Base-by-base conservation (phyloP, 176 grass and related monocot species). In the Triticum turgidum region DNA sequence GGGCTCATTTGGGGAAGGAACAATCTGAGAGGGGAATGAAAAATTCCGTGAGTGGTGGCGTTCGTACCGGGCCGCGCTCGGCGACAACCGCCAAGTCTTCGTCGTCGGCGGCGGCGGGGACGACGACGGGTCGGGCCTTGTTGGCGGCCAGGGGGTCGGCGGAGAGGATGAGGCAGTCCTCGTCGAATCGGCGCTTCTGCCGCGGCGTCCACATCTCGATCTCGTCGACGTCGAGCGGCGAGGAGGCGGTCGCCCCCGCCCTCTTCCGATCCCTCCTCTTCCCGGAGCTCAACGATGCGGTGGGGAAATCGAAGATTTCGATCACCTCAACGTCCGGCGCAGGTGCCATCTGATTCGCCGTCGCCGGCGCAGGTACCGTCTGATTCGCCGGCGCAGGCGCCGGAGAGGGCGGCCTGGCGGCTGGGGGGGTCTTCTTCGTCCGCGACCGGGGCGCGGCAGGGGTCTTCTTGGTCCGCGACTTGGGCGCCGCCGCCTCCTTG, bases 151-250 rank as follows among this genome's bases (percentile, higher is more conserved):
- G 42, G 9, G 92, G 89, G 25, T 95, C 79, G 20, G 76, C 65
- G 27, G 88, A 2, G 56, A 98, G 91, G 33, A 98, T 93, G 85
- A 83, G 79, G 80, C 93, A 95, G 17, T 98, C 93, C 8, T 93
- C 95, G 5, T 95, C 95, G 52, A 76, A 18, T 33, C 79, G 63
- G 72, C 41, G 22, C 74, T 84, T 93, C 94, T 93, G 25, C 24
- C 84, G 82, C 39, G 61, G 77, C 32, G 91, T 91, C 87, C 84
- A 91, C 75, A 96, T 86, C 74, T 91, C 84, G 73, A 96, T 49
- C 80, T 81, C 89, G 51, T 89, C 81, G 39, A 88, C 12, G 58
- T 61, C 80, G 89, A 90, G 34, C 39, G 39, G 42, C 76, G 73
- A 61, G 79, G 69, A 22, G 74, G 9, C 37, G 58, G 30, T 14